phyloP scores from a whole-genome alignment of 2,329 filamentous ascomycete genomes.

The Alternaria viburni region DNA sequence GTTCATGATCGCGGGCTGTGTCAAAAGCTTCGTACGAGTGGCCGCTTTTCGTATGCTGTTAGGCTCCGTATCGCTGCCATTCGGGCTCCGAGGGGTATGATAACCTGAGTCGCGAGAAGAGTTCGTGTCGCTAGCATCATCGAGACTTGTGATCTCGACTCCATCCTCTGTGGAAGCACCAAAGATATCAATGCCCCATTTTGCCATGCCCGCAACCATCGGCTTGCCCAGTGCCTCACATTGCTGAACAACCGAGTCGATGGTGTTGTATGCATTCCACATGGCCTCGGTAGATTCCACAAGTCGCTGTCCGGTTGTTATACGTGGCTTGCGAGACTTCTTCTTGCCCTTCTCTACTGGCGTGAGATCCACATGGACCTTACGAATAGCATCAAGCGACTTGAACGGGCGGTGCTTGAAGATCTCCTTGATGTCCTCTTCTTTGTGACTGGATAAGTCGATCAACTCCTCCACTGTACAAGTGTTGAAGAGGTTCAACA shows the following conservation, averaged over 20 bases:
- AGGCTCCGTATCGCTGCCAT: conserved; percentile 54
- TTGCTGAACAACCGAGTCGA: conserved; percentile 78
- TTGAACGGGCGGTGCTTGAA: conserved; percentile 77
- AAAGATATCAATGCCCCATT: conserved; percentile 72
- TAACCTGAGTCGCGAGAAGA: conserved; percentile 69
- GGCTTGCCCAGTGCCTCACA: conserved; percentile 77
- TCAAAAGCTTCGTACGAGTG: conserved; percentile 54
- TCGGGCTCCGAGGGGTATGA: conserved; percentile 62
- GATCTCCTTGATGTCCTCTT: conserved; percentile 71
- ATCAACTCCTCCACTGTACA: conserved; percentile 77
- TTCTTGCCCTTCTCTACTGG: conserved; percentile 41
- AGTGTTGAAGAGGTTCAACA: conserved; percentile 83
- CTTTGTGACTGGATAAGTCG: conserved; percentile 78
- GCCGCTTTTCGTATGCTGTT: conserved; percentile 49
- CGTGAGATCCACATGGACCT: conserved; percentile 58
- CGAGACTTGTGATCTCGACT: conserved; percentile 64
- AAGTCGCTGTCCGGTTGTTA: conserved; percentile 69
- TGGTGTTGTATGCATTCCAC: conserved; percentile 78
- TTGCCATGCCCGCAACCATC: conserved; percentile 67
- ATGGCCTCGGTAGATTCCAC: conserved; percentile 74
- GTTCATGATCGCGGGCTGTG: conserved; percentile 80
- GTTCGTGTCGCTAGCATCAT: conserved; percentile 48
- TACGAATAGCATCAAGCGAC: conserved; percentile 68
- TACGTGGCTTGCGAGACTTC: conserved; percentile 47
- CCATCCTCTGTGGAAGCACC: conserved; percentile 66